phyloP scores from a whole-genome alignment of 2,329 filamentous ascomycete species.

The Diaporthe capsici region DNA sequence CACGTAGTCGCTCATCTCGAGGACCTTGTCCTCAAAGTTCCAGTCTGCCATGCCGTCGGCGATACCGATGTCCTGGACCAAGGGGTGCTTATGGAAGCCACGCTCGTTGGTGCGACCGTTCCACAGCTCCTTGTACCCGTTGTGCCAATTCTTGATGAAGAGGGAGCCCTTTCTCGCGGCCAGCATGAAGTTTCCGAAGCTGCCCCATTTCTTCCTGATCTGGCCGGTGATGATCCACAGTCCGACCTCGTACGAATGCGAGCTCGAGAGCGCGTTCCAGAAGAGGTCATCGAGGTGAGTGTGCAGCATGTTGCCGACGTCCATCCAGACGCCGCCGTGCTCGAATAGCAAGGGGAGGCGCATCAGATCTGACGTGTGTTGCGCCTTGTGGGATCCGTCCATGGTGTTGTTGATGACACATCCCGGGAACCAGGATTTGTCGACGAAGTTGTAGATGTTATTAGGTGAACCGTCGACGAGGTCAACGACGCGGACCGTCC shows the following conservation, averaged over 20 bases:
- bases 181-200: conserved; percentile 44
- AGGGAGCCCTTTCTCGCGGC: conserved; percentile 56
- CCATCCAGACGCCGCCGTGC: conserved; percentile 56
- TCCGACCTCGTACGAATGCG: conserved; percentile 51
- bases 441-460: conserved; percentile 46
- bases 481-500: conserved; percentile 59
- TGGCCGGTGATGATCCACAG: conserved; percentile 49
- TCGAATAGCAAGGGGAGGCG: conserved; percentile 53
- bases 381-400: conserved; percentile 44
- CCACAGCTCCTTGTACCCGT: conserved; percentile 55
- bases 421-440: not conserved
- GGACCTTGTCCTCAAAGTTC: conserved; percentile 12
- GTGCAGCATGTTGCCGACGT: conserved; percentile 54
- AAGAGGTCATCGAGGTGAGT: conserved; percentile 52
- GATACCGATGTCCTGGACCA: conserved; percentile 15
- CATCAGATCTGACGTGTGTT: conserved; percentile 59
- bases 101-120: conserved; percentile 44
- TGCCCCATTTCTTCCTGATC: conserved; percentile 26
- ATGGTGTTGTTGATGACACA: conserved; percentile 11
- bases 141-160: conserved; percentile 61
- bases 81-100: conserved; percentile 49
- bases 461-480: conserved; percentile 47
- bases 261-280: conserved; percentile 51
- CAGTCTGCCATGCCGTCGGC: conserved; percentile 24
- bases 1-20: conserved; percentile 29